Evolutionary conservation across 139 green algal species (phyloP).

Genomic region (Tetradesmus lagerheimii): DNA sequence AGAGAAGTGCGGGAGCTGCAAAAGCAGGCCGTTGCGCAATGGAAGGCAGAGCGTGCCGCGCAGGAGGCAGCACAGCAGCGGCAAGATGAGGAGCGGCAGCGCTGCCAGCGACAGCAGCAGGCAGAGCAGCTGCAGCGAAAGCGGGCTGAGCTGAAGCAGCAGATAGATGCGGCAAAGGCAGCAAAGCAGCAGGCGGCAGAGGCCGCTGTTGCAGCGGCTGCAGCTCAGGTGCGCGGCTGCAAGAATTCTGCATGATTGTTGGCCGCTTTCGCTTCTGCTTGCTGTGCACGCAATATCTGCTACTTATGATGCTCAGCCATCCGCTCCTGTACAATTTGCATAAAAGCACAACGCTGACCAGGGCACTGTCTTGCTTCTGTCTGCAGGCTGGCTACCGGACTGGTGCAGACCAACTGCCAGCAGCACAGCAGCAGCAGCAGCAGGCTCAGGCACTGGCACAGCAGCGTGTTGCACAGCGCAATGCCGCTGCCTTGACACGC

Average conservation of each 20-base stretch:
- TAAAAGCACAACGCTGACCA: background rate
- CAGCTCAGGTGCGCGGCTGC: background rate
- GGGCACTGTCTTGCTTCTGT: background rate
- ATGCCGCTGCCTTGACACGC: background rate
- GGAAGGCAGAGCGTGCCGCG: slow-evolving; percentile 9
- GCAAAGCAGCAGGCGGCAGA: background rate
- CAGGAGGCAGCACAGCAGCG: slow-evolving; percentile 1
- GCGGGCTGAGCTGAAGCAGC: slow-evolving; percentile 17
- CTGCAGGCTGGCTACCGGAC: background rate
- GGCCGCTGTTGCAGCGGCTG: background rate
- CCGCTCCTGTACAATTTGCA: background rate
- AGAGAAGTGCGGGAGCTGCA: background rate
- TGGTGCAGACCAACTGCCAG: background rate
- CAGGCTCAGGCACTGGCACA: background rate
- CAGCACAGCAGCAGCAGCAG: background rate
- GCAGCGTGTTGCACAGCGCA: background rate
- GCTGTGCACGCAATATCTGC: background rate
- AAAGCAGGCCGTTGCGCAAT: slow-evolving; percentile 13
- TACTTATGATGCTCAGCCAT: background rate
- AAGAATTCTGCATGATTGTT: background rate
- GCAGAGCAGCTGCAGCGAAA: slow-evolving; percentile 15
- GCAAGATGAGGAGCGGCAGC: slow-evolving; percentile 2
- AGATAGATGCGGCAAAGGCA: background rate
- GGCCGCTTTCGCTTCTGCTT: background rate
- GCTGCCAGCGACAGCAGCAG: slow-evolving; percentile 14